Percentiles rank a stretch among this genome's conserved stretches.
phyloP scores from a whole-genome alignment of 2,329 filamentous ascomycete species.

The Mollisia scopiformis region DNA sequence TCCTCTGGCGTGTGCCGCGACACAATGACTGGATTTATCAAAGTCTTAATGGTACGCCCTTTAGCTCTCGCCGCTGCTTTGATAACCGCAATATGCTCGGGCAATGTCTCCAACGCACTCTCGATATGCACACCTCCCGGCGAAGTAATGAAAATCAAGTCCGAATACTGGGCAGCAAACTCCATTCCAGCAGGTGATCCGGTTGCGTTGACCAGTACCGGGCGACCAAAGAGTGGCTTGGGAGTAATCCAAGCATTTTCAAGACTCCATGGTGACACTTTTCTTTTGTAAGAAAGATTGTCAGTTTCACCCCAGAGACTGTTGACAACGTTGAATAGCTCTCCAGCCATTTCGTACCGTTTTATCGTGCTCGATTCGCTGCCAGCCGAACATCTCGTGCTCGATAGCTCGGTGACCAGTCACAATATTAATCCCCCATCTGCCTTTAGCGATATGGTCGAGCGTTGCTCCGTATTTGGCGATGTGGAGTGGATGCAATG shows the following conservation, averaged over 20 bases:
- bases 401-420: conserved; percentile 30
- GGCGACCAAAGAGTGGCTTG: conserved; percentile 27
- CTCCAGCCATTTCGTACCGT: conserved; percentile 29
- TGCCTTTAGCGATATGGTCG: conserved; percentile 31
- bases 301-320: conserved; percentile 32
- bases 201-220: conserved; percentile 28
- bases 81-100: conserved; percentile 27
- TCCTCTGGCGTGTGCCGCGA: conserved; percentile 29
- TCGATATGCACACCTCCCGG: conserved; percentile 28
- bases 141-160: conserved; percentile 31
- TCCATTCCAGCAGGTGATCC: conserved; percentile 30
- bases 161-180: conserved; percentile 26
- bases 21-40: conserved; percentile 18
- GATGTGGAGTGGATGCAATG: conserved; percentile 30
- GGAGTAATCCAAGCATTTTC: conserved; percentile 32
- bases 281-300: conserved; percentile 27
- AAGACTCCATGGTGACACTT: conserved; percentile 23
- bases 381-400: conserved; percentile 32
- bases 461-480: conserved; percentile 31
- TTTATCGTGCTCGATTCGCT: conserved; percentile 33
- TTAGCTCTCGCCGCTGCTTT: conserved; percentile 13
- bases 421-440: conserved; percentile 34
- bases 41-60: not conserved
- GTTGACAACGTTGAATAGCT: conserved; percentile 30
- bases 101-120: conserved; percentile 28